Conservation (phyloP, 2,329 filamentous ascomycete genomes). For the Periglandula ipomoeae region DNA sequence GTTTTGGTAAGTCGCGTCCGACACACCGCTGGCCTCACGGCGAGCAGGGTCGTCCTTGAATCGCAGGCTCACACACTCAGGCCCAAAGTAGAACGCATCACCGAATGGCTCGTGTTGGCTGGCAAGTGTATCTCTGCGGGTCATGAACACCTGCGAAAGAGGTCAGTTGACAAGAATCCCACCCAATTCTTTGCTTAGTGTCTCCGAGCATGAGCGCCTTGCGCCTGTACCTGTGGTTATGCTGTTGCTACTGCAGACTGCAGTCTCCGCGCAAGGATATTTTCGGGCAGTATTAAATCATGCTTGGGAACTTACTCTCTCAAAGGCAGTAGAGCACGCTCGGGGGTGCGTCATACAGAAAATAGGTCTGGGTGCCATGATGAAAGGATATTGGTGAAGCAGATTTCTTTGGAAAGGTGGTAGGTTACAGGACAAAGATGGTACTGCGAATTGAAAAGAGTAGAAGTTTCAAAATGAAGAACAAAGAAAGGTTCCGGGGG, state of each 20-base stretch:
- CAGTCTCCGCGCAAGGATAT: background rate
- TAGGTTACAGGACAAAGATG: background rate
- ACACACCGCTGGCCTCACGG: conserved; percentile 55
- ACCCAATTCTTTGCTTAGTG: background rate
- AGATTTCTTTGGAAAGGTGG: background rate
- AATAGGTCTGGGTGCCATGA: conserved; percentile 40
- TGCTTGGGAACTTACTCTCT: conserved; percentile 55
- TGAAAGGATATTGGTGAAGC: background rate
- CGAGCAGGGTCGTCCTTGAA: conserved; percentile 59
- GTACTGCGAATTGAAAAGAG: background rate
- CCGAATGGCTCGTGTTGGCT: conserved; percentile 95
- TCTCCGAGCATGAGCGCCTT: background rate
- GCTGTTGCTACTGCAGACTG: background rate
- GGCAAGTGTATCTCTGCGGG: conserved; percentile 67
- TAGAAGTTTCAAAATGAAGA: background rate
- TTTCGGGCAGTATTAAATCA: background rate
- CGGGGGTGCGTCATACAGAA: conserved; percentile 91
- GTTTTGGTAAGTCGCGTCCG: conserved; percentile 61
- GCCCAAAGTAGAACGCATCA: conserved; percentile 92
- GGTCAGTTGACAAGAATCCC: background rate
- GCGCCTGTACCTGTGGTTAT: background rate
- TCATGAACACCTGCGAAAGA: conserved; percentile 78
- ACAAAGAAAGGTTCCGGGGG: background rate
- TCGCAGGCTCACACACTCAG: conserved; percentile 72
- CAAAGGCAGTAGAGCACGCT: conserved; percentile 94